phyloP scores from a whole-genome alignment of 1,284 basidiomycete species.

The Uromyces viciae-fabae region DNA sequence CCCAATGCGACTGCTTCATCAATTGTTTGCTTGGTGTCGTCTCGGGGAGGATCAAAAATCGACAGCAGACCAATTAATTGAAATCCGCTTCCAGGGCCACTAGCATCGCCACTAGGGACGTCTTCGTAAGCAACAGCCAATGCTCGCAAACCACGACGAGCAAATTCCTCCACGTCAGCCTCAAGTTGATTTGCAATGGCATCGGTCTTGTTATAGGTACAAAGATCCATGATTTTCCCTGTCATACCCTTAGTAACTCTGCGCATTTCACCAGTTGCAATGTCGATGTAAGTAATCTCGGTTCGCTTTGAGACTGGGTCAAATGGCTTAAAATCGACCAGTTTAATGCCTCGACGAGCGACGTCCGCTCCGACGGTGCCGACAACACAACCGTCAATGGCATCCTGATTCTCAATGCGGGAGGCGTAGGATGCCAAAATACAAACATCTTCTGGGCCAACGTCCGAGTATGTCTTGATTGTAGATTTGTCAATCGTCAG shows the following conservation, averaged over 20 bases:
- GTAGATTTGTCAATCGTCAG: slow-evolving; percentile 85
- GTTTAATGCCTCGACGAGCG: slow-evolving; percentile 86
- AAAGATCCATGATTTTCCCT: slow-evolving; percentile 68
- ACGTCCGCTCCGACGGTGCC: slow-evolving; percentile 69
- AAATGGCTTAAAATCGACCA: slow-evolving; percentile 98
- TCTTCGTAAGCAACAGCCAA: slow-evolving; percentile 95
- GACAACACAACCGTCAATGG: slow-evolving; percentile 86
- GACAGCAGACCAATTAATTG: slow-evolving; percentile 94
- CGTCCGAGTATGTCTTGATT: slow-evolving; percentile 84
- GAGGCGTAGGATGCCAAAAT: slow-evolving; percentile 91
- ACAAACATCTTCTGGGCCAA: slow-evolving; percentile 83
- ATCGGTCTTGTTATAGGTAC: slow-evolving; percentile 91
- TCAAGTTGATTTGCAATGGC: slow-evolving; percentile 86
- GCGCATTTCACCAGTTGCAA: slow-evolving; percentile 87
- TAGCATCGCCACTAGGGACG: slow-evolving; percentile 59
- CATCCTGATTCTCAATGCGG: slow-evolving; percentile 97
- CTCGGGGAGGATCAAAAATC: slow-evolving; percentile 73
- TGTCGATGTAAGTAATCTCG: slow-evolving; percentile 94
- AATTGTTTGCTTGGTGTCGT: slow-evolving; percentile 77
- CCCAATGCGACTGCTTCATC: slow-evolving; percentile 92
- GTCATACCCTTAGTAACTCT: slow-evolving; percentile 99
- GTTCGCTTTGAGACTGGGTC: slow-evolving; percentile 94
- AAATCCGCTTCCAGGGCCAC: slow-evolving; percentile 86
- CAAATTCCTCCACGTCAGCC: slow-evolving; percentile 91
- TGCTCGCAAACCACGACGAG: slow-evolving; percentile 90